Evolutionary conservation across 139 green algal genomes (phyloP).

Genomic region (Chlamydomonas schloesseri): DNA sequence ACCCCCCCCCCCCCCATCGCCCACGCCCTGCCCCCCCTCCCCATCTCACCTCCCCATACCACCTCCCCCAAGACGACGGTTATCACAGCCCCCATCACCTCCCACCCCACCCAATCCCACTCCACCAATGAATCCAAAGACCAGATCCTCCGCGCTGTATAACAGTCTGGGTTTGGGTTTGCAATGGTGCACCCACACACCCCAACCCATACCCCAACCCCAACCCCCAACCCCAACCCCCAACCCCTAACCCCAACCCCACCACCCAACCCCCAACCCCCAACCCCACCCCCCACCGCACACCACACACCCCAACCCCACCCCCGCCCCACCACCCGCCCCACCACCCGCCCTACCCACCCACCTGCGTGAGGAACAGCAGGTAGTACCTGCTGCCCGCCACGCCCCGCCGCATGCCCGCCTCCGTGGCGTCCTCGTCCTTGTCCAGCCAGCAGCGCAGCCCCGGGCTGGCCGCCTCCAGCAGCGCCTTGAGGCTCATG

Average conservation of each 20-base stretch:
- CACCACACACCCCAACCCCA: background rate
- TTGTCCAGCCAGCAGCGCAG: conserved; percentile 46
- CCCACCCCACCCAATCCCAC: too few relatives aligned
- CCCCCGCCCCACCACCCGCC: background rate
- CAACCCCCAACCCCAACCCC: too few relatives aligned
- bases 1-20: background rate
- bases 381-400: conserved; percentile 26
- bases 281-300: background rate
- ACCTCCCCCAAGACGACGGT: background rate
- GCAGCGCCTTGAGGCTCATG: conserved; percentile 39
- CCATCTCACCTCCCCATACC: background rate
- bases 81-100: too few relatives aligned
- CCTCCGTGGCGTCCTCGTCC: conserved; percentile 44
- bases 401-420: conserved; percentile 35
- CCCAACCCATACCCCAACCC: too few relatives aligned
- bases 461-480: conserved; percentile 27
- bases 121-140: too few relatives aligned
- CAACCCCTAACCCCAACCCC: too few relatives aligned
- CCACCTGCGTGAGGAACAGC: conserved; percentile 37
- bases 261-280: too few relatives aligned
- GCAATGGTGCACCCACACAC: too few relatives aligned
- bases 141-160: too few relatives aligned
- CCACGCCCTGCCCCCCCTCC: background rate
- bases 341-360: too few relatives aligned
- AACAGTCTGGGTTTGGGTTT: too few relatives aligned